Evolutionary conservation across 2,329 filamentous ascomycete species (phyloP), one percentile per base, ranked within the genome.

Genomic region (Beauveria caledonica): DNA sequence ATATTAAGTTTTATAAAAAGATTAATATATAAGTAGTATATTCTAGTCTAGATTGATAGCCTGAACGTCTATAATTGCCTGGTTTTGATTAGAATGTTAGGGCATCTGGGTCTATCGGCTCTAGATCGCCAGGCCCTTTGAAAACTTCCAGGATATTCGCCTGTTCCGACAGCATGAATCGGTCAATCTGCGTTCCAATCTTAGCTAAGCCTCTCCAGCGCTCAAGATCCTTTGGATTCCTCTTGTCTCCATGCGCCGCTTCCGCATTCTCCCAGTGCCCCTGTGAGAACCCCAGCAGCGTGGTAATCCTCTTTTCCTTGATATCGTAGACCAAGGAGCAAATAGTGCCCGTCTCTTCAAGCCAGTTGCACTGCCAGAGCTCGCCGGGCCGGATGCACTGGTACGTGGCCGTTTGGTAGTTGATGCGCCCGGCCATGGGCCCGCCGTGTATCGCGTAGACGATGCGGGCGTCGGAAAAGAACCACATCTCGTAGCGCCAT

Each of bases 401-500:
- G 65, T 81, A 85, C 1, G 77, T 79, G 13, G 76, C 79, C 1
- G 76, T 74, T 64, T 84, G 80, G 67, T 77, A 83, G 68, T 83
- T 83, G 56, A 72, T 70, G 3, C 80, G 75, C 2, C 80, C 80
- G 0, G 77, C 77, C 82, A 85, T 85, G 3, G 82, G 82, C 0
- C 82, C 82, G 4, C 82, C 81, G 64, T 85, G 81, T 59, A 85
- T 85, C 25, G 77, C 77, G 64, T 85, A 85, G 62, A 85, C 78
- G 52, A 83, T 77, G 5, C 80, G 76, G 58, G 76, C 70, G 19
- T 77, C 70, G n/a, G 77, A 81, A 65, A 80, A 80, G 70, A 84
- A 84, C 82, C 82, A 85, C 66, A 85, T 78, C 62, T 85, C 82
- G 64, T 85, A 85, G 1, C 80, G 77, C 83, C 82, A 85, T 67